These are phyloP conservation scores for Fusarium transvaalense DNA, from an alignment of 2,329 filamentous ascomycete species.

Conservation along the genomic window DNA sequence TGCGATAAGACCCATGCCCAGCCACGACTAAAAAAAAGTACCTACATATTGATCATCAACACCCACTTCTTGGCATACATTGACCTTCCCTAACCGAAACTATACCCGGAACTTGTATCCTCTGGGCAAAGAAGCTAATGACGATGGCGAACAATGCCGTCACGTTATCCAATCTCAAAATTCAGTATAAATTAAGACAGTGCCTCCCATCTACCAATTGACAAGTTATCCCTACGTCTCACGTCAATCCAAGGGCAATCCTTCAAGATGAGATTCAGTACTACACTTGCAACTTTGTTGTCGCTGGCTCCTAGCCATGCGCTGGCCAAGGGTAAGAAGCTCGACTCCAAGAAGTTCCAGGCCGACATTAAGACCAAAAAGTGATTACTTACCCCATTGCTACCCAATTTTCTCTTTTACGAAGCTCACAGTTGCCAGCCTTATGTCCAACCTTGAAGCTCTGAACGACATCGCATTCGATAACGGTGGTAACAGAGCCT, in stretches of 20 bases:
- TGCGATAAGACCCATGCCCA: slow-evolving; percentile 5
- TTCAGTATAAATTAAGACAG: slow-evolving; percentile 3
- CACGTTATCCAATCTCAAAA: background rate
- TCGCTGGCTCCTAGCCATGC: slow-evolving; percentile 18
- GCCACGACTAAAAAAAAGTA: background rate
- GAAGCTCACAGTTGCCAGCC: slow-evolving; percentile 1
- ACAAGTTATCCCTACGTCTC: background rate
- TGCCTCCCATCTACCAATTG: too few relatives aligned
- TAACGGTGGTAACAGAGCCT: slow-evolving; percentile 66
- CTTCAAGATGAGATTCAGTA: slow-evolving; percentile 21
- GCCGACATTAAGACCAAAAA: slow-evolving; percentile 36
- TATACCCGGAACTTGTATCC: slow-evolving; percentile 10
- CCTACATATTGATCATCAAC: background rate
- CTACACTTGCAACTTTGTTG: slow-evolving; percentile 18
- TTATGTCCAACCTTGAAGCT: slow-evolving; percentile 30
- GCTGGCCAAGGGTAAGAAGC: slow-evolving; percentile 22
- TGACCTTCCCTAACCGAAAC: slow-evolving; percentile 37
- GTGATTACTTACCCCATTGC: background rate
- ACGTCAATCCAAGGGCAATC: background rate
- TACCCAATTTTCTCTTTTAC: too few relatives aligned
- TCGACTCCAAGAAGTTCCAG: slow-evolving; percentile 35
- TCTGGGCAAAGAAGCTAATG: background rate
- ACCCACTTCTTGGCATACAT: slow-evolving; percentile 1
- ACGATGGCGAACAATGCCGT: background rate
- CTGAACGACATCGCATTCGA: slow-evolving; percentile 41